Evolutionary conservation across 352 stramenopile genomes (phyloP).

Genomic region (Phytopythium aichiense): DNA sequence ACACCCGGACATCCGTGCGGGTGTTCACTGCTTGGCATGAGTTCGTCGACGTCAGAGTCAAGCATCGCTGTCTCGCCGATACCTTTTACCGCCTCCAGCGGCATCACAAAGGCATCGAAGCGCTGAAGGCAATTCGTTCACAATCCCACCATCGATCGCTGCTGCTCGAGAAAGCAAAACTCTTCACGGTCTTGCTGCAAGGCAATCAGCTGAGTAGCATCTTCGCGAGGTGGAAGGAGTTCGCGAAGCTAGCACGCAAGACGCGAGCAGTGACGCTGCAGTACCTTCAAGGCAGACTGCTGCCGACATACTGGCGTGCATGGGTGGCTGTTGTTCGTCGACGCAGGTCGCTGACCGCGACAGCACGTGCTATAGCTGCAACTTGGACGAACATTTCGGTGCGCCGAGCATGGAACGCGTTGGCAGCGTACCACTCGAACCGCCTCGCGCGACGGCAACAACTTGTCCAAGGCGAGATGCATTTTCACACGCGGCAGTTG

Average conservation of each 20-base stretch:
- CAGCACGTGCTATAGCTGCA: constrained; percentile 4
- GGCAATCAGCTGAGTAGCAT: constrained; percentile 8
- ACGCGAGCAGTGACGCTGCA: constrained; percentile 15
- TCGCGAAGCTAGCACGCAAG: constrained; percentile 14
- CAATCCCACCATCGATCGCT: neutral
- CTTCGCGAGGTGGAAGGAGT: constrained; percentile 25
- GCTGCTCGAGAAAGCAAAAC: constrained; percentile 10
- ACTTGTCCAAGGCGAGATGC: constrained; percentile 10
- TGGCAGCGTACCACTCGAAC: constrained; percentile 10
- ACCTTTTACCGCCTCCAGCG: constrained; percentile 19
- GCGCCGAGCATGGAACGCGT: constrained; percentile 21
- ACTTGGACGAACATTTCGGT: constrained; percentile 22
- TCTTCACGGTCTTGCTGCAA: constrained; percentile 18
- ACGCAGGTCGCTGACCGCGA: constrained; percentile 1
- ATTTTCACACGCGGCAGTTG: constrained; percentile 9
- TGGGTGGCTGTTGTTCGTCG: constrained; percentile 16
- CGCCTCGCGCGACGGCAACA: neutral
- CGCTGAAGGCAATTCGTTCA: constrained; percentile 6
- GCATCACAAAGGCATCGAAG: constrained; percentile 17
- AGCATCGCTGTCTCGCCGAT: constrained; percentile 6
- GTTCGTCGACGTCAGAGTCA: constrained; percentile 6
- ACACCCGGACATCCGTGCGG: constrained; percentile 7
- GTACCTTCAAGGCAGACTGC: constrained; percentile 23
- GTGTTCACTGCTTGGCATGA: constrained; percentile 21
- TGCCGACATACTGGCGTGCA: constrained; percentile 21